These are phyloP conservation scores for Phialophora expanda DNA, from an alignment of 2,329 filamentous ascomycete genomes.

Conservation along the genomic window DNA sequence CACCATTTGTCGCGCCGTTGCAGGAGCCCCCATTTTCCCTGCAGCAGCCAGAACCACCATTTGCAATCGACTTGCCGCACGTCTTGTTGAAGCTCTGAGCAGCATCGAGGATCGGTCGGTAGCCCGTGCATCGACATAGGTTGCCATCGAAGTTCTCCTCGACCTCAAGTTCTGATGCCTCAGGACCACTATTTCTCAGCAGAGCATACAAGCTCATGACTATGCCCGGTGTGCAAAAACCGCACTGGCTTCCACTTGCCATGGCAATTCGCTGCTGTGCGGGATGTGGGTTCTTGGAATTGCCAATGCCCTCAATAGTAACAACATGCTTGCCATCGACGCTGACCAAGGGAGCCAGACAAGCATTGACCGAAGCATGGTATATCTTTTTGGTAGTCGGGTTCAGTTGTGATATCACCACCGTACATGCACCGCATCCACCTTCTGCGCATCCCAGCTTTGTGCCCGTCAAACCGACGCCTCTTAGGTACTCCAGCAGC, in stretches of 20 bases:
- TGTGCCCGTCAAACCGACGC: slow-evolving; percentile 90
- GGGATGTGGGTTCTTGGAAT: slow-evolving; percentile 83
- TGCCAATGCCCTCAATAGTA: slow-evolving; percentile 94
- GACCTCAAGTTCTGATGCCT: slow-evolving; percentile 78
- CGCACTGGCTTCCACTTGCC: slow-evolving; percentile 89
- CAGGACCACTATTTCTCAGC: slow-evolving; percentile 70
- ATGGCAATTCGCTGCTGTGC: slow-evolving; percentile 89
- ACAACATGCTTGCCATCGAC: slow-evolving; percentile 98
- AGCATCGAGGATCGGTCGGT: slow-evolving; percentile 89
- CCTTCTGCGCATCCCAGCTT: slow-evolving; percentile 97
- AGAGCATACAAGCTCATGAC: slow-evolving; percentile 97
- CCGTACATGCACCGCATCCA: slow-evolving; percentile 93
- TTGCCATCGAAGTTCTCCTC: slow-evolving; percentile 99
- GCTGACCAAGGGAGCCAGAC: slow-evolving; percentile 87
- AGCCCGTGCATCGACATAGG: slow-evolving; percentile 92
- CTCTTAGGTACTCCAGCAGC: slow-evolving; percentile 87
- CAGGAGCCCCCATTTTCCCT: slow-evolving; percentile 74
- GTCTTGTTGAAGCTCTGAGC: slow-evolving; percentile 81
- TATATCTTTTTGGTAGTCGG: slow-evolving; percentile 91
- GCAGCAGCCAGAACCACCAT: slow-evolving; percentile 71
- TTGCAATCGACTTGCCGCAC: slow-evolving; percentile 62
- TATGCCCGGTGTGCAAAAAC: slow-evolving; percentile 96
- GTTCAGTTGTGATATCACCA: slow-evolving; percentile 90
- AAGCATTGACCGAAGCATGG: slow-evolving; percentile 96
- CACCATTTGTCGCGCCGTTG: slow-evolving; percentile 56